These are phyloP conservation scores for Lipomyces starkeyi DNA, from an alignment of 805 yeast species.

Conservation along the genomic window DNA sequence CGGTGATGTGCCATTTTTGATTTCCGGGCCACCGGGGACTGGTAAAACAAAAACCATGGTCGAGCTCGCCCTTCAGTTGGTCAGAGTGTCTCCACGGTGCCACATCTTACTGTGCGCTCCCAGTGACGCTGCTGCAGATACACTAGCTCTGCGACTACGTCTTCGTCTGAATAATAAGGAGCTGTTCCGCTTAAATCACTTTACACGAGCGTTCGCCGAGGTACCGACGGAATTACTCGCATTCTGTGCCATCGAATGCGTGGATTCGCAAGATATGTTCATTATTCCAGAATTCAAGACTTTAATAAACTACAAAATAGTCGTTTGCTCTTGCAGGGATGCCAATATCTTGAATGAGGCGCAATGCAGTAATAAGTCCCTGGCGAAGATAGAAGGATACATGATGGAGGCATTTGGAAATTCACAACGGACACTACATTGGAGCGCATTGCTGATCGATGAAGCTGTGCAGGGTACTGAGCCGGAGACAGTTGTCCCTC, in stretches of 20 bases:
- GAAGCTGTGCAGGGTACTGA: slow-evolving; percentile 38
- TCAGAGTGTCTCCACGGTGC: slow-evolving; percentile 6
- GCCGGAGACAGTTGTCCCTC: slow-evolving; percentile 29
- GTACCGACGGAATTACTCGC: slow-evolving; percentile 29
- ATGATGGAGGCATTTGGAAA: slow-evolving; percentile 24
- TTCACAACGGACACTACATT: slow-evolving; percentile 18
- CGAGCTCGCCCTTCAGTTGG: slow-evolving; percentile 33
- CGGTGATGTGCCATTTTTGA: slow-evolving; percentile 33
- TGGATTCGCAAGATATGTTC: slow-evolving; percentile 31
- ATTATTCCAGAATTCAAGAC: slow-evolving; percentile 23
- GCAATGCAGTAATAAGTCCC: slow-evolving; percentile 27
- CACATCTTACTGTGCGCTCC: slow-evolving; percentile 36
- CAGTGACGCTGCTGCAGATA: slow-evolving; percentile 37
- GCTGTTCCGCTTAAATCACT: slow-evolving; percentile 27
- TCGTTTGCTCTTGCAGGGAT: slow-evolving; percentile 35
- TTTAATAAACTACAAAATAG: slow-evolving; percentile 25
- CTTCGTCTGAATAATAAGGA: slow-evolving; percentile 22
- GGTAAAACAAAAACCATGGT: slow-evolving; percentile 37
- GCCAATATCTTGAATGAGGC: slow-evolving; percentile 28
- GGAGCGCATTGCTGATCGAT: slow-evolving; percentile 34
- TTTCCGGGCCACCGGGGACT: slow-evolving; percentile 37
- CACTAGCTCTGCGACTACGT: slow-evolving; percentile 31
- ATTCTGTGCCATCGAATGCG: slow-evolving; percentile 26
- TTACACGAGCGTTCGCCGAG: slow-evolving; percentile 28
- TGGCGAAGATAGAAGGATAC: slow-evolving; percentile 18